Percentiles rank a stretch among this genome's conserved stretches.
phyloP scores from a whole-genome alignment of 805 yeast genomes.

The Candida montana region DNA sequence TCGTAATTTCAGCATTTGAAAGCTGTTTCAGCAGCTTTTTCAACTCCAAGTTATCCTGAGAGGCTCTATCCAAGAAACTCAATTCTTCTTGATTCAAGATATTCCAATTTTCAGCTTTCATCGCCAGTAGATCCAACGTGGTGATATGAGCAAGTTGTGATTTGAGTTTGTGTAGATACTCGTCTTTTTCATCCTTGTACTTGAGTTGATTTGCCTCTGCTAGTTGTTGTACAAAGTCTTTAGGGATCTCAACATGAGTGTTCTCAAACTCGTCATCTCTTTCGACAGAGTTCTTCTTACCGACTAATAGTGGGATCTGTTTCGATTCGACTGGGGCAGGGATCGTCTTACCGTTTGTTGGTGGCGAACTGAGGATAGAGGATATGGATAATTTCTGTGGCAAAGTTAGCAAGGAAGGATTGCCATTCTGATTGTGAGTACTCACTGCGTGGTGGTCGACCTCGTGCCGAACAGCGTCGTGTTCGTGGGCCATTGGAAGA shows the following conservation, averaged over 20 bases:
- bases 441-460: not conserved
- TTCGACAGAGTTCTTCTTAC: not conserved
- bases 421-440: not conserved
- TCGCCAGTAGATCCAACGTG: constrained; percentile 21
- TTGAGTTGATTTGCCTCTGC: constrained; percentile 19
- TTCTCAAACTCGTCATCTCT: not conserved
- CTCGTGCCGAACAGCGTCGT: not conserved
- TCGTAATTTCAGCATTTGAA: constrained; percentile 20
- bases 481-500: not conserved
- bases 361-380: constrained; percentile 5
- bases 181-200: constrained; percentile 20
- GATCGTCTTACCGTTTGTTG: not conserved
- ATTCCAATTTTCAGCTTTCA: constrained; percentile 25
- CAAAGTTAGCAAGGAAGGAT: not conserved
- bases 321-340: not conserved
- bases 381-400: constrained; percentile 5
- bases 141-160: constrained; percentile 24
- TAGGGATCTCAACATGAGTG: constrained; percentile 3
- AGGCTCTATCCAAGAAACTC: constrained; percentile 22
- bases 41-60: constrained; percentile 22
- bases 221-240: constrained; percentile 14
- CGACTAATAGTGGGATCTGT: not conserved
- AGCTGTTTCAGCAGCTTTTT: constrained; percentile 25
- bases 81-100: constrained; percentile 23
- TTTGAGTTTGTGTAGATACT: constrained; percentile 19